Evolutionary conservation across 306 rosid species (phyloP), one percentile per base, ranked within the genome.

Genomic region (Cotoneaster glaucophyllus): DNA sequence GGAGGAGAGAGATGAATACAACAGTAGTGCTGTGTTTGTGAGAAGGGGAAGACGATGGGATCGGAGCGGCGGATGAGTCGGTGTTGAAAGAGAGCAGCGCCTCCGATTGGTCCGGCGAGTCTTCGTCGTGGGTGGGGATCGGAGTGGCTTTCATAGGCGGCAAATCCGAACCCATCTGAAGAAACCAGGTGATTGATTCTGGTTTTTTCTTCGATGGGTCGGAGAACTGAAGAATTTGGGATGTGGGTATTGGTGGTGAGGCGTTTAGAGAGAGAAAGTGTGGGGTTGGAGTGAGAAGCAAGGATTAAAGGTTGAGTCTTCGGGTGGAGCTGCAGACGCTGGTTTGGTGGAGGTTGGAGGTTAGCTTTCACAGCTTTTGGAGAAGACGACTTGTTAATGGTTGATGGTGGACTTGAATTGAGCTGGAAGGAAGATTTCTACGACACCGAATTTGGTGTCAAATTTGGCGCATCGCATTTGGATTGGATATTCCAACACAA

Each of bases 51-150:
- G 80, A 43, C 29, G 39, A 19, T 22, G n/a, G 7, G 10, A 41
- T 5, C 21, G 87, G 58, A 1, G 87, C 11, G 15, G 82, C 69
- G 68, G 68, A 31, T 25, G 85, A 72, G 43, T 87, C 96, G 0
- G 97, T 90, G 86, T 71, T 72, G 85, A 92, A 90, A 34, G 98
- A 82, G 65, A 92, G 96, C 24, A 96, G 88, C 69, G 98, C 87
- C 1, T 77, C 56, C 24, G 89, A 66, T 11, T 90, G 87, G 37
- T 83, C 81, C 24, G 84, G 25, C 1, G 41, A 39, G 70, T 88
- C 88, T 5, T 85, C 85, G 31, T 90, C 98, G 29, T 79, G 87
- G 37, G 85, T 79, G 17, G 90, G 84, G 4, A 81, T 3, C 8
- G 84, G 83, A 0, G 74, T 34, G 7, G 89, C 90, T 77, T 87